Percentiles rank a stretch among this genome's conserved stretches.
Evolutionary conservation across 352 stramenopile species (phyloP).

Genomic region (Aphanomyces astaci): DNA sequence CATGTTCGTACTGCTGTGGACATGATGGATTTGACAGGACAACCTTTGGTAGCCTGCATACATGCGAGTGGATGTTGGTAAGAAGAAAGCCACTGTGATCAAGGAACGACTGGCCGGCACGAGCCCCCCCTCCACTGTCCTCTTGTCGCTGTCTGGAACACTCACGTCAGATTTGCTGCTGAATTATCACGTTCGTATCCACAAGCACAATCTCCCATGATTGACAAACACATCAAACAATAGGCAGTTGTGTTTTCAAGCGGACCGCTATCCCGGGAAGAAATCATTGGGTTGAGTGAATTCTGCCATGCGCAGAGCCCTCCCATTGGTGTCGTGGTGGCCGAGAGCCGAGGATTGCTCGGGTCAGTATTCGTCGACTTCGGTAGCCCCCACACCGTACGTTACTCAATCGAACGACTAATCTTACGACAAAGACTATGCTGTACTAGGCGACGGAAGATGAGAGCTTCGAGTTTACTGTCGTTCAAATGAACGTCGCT

Average conservation of each 20-base stretch:
- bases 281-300: slow-evolving; percentile 42
- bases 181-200: slow-evolving; percentile 35
- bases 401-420: slow-evolving; percentile 26
- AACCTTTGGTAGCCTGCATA: neutral
- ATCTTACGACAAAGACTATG: slow-evolving; percentile 1
- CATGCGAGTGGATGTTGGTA: neutral
- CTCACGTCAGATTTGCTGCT: slow-evolving; percentile 36
- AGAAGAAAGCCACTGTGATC: slow-evolving; percentile 9
- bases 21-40: no score
- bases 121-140: slow-evolving; percentile 27
- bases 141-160: slow-evolving; percentile 30
- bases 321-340: slow-evolving; percentile 34
- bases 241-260: slow-evolving; percentile 41
- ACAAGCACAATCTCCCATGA: no score
- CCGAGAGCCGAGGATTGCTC: slow-evolving; percentile 34
- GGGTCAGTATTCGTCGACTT: slow-evolving; percentile 39
- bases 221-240: no score
- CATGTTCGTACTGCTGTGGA: slow-evolving; percentile 21
- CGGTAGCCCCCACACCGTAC: slow-evolving; percentile 18
- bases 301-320: slow-evolving; percentile 37
- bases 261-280: slow-evolving; percentile 30
- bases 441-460: slow-evolving; percentile 25
- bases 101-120: slow-evolving; percentile 12
- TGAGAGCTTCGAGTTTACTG: slow-evolving; percentile 21
- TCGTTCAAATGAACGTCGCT: neutral